Percentiles rank a stretch among this genome's conserved stretches.
Conservation (phyloP, 768 basidiomycete genomes). For the Tylopilus vinaceipallidus region DNA sequence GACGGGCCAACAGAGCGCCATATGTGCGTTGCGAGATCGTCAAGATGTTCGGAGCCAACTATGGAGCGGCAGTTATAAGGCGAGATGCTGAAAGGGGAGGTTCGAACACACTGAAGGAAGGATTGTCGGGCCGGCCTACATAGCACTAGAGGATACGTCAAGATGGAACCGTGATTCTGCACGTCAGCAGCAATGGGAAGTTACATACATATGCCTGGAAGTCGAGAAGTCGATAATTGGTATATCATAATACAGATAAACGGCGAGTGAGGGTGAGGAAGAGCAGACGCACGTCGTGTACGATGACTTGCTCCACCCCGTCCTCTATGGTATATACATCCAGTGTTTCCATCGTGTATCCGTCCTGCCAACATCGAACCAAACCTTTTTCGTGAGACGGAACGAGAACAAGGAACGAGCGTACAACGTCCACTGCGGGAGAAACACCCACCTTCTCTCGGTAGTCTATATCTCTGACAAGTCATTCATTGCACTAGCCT, state of each 20-base stretch:
- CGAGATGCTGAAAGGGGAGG: too few species aligned
- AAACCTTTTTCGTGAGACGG: background rate
- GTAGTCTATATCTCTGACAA: constrained; percentile 51
- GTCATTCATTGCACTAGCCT: background rate
- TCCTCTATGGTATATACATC: constrained; percentile 62
- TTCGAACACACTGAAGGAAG: constrained; percentile 70
- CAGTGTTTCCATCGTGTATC: constrained; percentile 81
- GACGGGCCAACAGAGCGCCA: constrained; percentile 81
- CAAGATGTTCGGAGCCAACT: constrained; percentile 87
- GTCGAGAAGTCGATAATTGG: background rate
- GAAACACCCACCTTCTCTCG: constrained; percentile 67
- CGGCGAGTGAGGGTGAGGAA: background rate
- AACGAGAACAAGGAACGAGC: background rate
- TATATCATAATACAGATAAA: background rate
- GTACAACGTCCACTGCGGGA: background rate
- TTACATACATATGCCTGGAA: constrained; percentile 50
- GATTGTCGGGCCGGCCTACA: constrained; percentile 83
- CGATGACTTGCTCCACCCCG: constrained; percentile 52
- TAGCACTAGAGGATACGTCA: constrained; percentile 59
- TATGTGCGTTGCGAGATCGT: constrained; percentile 64
- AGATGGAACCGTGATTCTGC: background rate
- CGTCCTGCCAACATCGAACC: constrained; percentile 53
- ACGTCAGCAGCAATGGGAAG: background rate
- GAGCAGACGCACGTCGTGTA: constrained; percentile 43
- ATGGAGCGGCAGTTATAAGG: background rate